Evolutionary conservation across 2,329 filamentous ascomycete species (phyloP).

Genomic region (Epichloe bromicola): DNA sequence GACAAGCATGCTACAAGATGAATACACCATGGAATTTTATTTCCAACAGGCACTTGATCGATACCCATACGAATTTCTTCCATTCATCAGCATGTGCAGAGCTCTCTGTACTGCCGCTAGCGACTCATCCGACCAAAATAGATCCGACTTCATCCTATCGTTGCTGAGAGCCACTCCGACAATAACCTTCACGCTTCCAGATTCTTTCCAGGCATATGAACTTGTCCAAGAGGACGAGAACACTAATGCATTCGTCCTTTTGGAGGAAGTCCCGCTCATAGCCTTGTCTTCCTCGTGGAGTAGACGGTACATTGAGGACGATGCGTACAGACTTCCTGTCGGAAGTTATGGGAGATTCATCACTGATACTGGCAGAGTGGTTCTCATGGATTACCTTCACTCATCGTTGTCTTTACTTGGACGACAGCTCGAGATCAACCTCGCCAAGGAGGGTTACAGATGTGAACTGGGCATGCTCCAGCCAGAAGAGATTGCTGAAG

Average conservation of each 20-base stretch:
- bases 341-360: constrained; percentile 62
- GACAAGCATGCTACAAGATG: constrained; percentile 22
- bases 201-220: constrained; percentile 59
- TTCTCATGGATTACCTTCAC: constrained; percentile 66
- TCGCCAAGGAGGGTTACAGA: constrained; percentile 41
- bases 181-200: constrained; percentile 66
- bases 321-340: constrained; percentile 48
- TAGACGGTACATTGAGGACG: constrained; percentile 29
- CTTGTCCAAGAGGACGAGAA: constrained; percentile 79
- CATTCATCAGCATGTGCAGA: constrained; percentile 61
- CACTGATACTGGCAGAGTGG: constrained; percentile 62
- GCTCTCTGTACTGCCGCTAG: constrained; percentile 36
- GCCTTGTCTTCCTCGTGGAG: constrained; percentile 31
- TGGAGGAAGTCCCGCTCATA: constrained; percentile 52
- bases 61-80: constrained; percentile 75
- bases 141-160: constrained; percentile 41
- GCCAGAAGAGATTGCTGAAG: constrained; percentile 54
- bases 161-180: constrained; percentile 56
- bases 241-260: constrained; percentile 61
- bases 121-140: constrained; percentile 17
- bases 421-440: constrained; percentile 56
- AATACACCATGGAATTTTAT: constrained; percentile 39
- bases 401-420: constrained; percentile 71
- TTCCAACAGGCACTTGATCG: constrained; percentile 59
- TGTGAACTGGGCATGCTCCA: constrained; percentile 40